Conservation (phyloP, 2,329 filamentous ascomycete species). For the Basipetospora chlamydospora region DNA sequence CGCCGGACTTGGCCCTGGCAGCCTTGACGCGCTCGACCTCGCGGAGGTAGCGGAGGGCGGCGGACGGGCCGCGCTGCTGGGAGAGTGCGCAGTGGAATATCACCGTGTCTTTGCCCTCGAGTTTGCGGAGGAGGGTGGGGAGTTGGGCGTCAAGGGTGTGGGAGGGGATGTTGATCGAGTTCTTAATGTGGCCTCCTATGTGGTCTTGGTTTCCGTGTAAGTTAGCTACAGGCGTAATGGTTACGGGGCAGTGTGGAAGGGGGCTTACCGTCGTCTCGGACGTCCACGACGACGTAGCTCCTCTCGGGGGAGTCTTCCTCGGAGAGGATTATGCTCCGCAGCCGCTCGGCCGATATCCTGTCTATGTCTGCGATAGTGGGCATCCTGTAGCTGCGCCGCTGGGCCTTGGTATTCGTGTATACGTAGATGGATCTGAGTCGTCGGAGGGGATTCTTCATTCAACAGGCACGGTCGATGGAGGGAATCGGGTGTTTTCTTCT, state of each 20-base stretch:
- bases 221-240: slow-evolving; percentile 1
- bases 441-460: too few relatives aligned
- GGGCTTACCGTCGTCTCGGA: slow-evolving; percentile 61
- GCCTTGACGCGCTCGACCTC: slow-evolving; percentile 28
- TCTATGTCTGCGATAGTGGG: slow-evolving; percentile 47
- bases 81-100: slow-evolving; percentile 91
- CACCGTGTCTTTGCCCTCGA: slow-evolving; percentile 66
- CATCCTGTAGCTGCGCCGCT: slow-evolving; percentile 19
- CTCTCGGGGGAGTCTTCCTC: slow-evolving; percentile 22
- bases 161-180: slow-evolving; percentile 62
- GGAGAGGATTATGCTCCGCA: slow-evolving; percentile 48
- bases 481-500: too few relatives aligned
- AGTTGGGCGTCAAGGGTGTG: slow-evolving; percentile 58
- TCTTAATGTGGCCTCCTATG: slow-evolving; percentile 77
- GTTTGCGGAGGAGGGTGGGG: slow-evolving; percentile 66
- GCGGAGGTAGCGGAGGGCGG: slow-evolving; percentile 65
- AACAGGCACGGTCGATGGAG: too few relatives aligned
- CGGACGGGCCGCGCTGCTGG: slow-evolving; percentile 77
- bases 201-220: slow-evolving; percentile 52
- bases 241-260: too few relatives aligned
- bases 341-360: slow-evolving; percentile 53
- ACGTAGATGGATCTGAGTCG: too few relatives aligned
- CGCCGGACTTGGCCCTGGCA: not conserved
- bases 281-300: slow-evolving; percentile 66
- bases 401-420: too few relatives aligned